Conservation (phyloP, 805 yeast species). For the Metschnikowia bowlesiae region DNA sequence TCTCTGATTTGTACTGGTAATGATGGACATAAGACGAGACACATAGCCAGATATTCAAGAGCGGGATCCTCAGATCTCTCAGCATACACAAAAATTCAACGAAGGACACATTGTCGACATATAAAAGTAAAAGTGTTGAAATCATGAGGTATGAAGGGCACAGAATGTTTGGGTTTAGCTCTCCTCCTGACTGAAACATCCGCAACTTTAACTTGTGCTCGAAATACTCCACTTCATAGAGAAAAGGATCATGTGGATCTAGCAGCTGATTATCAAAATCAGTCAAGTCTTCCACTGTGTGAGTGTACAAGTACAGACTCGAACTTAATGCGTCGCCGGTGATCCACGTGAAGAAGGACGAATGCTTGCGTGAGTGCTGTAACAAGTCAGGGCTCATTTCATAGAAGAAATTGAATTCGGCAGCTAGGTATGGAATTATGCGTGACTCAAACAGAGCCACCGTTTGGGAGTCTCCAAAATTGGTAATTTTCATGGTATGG, state of each 20-base stretch:
- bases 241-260: slow-evolving; percentile 16
- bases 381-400: slow-evolving; percentile 15
- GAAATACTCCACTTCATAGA: slow-evolving; percentile 17
- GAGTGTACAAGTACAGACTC: slow-evolving; percentile 13
- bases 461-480: slow-evolving; percentile 10
- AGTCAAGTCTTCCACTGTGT: slow-evolving; percentile 18
- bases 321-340: slow-evolving; percentile 13
- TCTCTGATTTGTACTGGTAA: slow-evolving; percentile 30
- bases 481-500: slow-evolving; percentile 11
- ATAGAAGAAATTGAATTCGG: slow-evolving; percentile 22
- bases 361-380: slow-evolving; percentile 7
- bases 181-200: background rate
- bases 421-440: slow-evolving; percentile 22
- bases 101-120: slow-evolving; percentile 10
- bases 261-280: slow-evolving; percentile 9
- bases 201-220: slow-evolving; percentile 11
- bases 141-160: slow-evolving; percentile 13
- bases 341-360: slow-evolving; percentile 17
- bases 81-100: slow-evolving; percentile 1
- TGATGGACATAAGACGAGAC: slow-evolving; percentile 35
- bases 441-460: slow-evolving; percentile 9
- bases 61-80: background rate
- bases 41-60: slow-evolving; percentile 32
- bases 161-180: background rate
- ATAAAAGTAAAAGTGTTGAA: slow-evolving; percentile 8